Conservation (phyloP, 306 rosid species). For the Crataegus laevigata region DNA sequence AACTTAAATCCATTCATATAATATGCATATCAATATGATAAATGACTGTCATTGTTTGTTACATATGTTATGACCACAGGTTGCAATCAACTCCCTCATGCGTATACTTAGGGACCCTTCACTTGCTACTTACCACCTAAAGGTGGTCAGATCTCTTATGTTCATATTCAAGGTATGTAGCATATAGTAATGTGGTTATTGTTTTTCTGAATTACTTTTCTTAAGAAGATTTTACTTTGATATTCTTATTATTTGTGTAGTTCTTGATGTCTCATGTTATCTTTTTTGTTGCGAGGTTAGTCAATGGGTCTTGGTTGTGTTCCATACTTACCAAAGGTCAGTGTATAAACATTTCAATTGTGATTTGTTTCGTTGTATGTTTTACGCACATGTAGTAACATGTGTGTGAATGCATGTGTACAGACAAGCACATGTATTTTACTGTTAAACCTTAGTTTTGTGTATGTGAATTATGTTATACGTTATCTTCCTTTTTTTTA, state of each 20-base stretch:
- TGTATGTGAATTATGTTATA: not conserved
- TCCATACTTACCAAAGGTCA: conserved; percentile 94
- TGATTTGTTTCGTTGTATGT: not conserved
- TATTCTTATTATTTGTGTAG: not conserved
- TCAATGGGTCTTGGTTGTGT: conserved; percentile 96
- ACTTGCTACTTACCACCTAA: conserved; percentile 79
- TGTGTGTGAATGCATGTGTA: not conserved
- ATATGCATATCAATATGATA: not conserved
- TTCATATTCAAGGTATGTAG: conserved; percentile 84
- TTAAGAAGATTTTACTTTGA: not conserved
- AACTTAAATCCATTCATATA: not conserved
- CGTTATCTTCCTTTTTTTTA: not conserved
- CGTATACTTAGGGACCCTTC: conserved; percentile 97
- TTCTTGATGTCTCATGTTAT: conserved; percentile 24
- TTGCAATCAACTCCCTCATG: conserved; percentile 95
- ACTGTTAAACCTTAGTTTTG: not conserved
- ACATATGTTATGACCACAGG: conserved; percentile 36
- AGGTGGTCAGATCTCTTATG: conserved; percentile 97
- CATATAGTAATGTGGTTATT: not conserved
- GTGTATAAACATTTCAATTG: conserved; percentile 15
- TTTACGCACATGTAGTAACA: not conserved
- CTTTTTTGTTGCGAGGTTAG: conserved; percentile 53
- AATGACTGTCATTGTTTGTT: not conserved
- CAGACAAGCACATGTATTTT: not conserved
- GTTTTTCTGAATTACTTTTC: not conserved